Evolutionary conservation across 2,329 filamentous ascomycete species (phyloP), one percentile per base, ranked within the genome.

Genomic region (Stenocarpella maydis): DNA sequence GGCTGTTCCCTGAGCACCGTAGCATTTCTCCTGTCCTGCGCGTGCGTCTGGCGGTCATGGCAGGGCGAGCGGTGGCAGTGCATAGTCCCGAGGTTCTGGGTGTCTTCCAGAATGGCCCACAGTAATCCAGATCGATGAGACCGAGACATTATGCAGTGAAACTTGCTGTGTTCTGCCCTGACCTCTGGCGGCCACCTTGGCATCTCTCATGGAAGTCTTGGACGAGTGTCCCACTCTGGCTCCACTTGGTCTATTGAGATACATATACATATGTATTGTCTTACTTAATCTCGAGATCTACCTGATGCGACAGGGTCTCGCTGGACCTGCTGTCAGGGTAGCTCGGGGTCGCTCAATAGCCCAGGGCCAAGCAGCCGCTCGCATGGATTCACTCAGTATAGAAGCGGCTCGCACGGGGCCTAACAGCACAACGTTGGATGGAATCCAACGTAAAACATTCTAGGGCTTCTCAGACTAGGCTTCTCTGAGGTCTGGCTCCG

Each of bases 71-170:
- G 43, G 58, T 49, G 58, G 58, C 58, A 63, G 58, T 63, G 58
- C 58, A 63, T 63, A 61, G 58, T 63, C 58, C 58, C 58, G 58
- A 63, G n/a, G 49, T 63, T 49, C 58, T 63, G 58, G 58, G 19
- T 49, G 28, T 63, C 58, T 49, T 63, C 58, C 28, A 63, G 43
- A 49, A 41, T 21, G 58, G 58, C 41, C 58, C 58, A 49, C 6
- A 37, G 12, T 37, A 37, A n/a, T n/a, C 9, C 34, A 37, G 58
- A 63, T 63, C 58, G 43, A 63, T 63, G 58, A 63, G 58, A 63
- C 58, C 26, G 58, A 61, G 3, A 34, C 58, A 63, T 63, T 15
- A 19, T 63, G 58, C 58, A 63, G 43, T 63, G 58, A 49, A 63
- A 63, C 58, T 37, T 41, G 31, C 58, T 63, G 10, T 43, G 26